Percentiles rank a stretch among this genome's conserved stretches.
Conservation (phyloP, 2,329 filamentous ascomycete genomes). For the Fusarium duplospermum region DNA sequence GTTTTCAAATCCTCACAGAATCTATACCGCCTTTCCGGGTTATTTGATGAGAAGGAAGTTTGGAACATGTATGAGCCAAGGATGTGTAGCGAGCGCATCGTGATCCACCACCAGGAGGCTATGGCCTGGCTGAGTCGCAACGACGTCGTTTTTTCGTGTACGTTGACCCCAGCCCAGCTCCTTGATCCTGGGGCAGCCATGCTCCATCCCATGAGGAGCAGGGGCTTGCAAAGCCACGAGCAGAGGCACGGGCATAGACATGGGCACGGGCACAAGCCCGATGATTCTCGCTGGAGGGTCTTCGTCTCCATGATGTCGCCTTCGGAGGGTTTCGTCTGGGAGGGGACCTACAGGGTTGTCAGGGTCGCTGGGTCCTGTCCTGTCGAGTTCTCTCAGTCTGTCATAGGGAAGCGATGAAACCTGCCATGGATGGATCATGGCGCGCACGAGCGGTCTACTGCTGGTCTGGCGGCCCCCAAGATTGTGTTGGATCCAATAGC, state of each 20-base stretch:
- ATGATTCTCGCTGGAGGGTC: conserved; percentile 8
- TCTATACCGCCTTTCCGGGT: neutral
- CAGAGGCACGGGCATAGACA: conserved; percentile 4
- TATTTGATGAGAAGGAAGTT: neutral
- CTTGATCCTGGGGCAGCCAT: conserved; percentile 27
- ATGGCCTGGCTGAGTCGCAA: neutral
- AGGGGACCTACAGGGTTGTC: conserved; percentile 18
- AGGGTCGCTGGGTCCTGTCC: conserved; percentile 16
- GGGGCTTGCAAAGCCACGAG: conserved; percentile 6
- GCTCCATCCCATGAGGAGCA: conserved; percentile 17
- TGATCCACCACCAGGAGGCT: neutral
- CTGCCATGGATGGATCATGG: neutral
- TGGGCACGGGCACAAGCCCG: conserved; percentile 4
- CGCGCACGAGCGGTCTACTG: conserved; percentile 2
- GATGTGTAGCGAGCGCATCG: conserved; percentile 5
- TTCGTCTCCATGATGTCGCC: conserved; percentile 17
- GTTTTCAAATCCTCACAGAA: neutral
- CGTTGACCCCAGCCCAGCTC: conserved; percentile 15
- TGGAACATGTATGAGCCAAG: neutral
- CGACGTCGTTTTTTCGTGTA: neutral
- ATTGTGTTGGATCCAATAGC: neutral
- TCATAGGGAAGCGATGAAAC: conserved; percentile 3
- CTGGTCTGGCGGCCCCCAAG: neutral
- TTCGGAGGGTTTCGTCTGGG: conserved; percentile 8
- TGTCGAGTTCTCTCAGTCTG: conserved; percentile 5